phyloP scores from a whole-genome alignment of 345 rosid genomes.

The Excoecaria cochinchinensis region DNA sequence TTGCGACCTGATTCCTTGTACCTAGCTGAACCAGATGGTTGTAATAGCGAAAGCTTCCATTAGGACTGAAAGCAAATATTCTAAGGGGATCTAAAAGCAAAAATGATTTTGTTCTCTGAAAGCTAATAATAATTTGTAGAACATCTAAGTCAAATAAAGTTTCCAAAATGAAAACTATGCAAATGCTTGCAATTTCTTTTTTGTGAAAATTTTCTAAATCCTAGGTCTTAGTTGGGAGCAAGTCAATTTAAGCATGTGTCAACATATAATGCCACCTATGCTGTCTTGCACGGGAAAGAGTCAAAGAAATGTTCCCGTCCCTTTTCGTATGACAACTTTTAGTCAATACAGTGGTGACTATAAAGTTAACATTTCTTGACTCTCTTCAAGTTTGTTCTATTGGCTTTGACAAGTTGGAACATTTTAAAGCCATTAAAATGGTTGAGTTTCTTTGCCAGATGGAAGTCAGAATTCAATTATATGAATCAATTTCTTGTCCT shows the following conservation, averaged over 20 bases:
- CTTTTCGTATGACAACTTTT: not conserved
- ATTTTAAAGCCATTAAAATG: not conserved
- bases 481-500: not conserved
- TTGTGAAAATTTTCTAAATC: not conserved
- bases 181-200: not conserved
- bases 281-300: not conserved
- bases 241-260: not conserved
- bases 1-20: not conserved
- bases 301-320: not conserved
- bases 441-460: not conserved
- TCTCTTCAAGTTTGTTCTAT: constrained; percentile 15
- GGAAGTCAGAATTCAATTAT: not conserved
- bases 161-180: not conserved
- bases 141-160: not conserved
- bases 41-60: not conserved
- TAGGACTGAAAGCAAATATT: not conserved
- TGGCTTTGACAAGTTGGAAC: constrained; percentile 9
- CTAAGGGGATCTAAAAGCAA: not conserved
- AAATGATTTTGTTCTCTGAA: not conserved
- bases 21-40: not conserved
- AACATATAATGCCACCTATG: not conserved
- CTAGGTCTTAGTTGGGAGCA: not conserved
- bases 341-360: not conserved
- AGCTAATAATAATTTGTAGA: not conserved
- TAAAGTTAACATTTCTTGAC: not conserved